A percentile compares a stretch with the other conserved stretches of the same genome.
phyloP scores from a whole-genome alignment of 2,329 filamentous ascomycete species.

The Elsinoe arachidis region DNA sequence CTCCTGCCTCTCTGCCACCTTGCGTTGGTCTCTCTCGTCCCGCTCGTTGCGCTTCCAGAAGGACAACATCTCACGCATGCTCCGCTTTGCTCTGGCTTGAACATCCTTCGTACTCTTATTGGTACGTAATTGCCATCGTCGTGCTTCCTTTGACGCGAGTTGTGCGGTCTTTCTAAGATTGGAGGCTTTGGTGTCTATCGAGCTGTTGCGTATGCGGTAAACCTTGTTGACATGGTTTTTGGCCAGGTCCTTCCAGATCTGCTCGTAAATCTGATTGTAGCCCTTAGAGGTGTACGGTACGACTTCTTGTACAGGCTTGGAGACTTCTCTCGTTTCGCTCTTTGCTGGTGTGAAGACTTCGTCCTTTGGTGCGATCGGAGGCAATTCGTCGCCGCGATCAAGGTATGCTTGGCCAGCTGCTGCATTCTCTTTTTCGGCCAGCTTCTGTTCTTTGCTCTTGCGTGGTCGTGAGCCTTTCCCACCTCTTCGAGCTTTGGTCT shows the following conservation, averaged over 20 bases:
- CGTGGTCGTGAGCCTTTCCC: conserved; percentile 51
- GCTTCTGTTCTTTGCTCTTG: conserved; percentile 73
- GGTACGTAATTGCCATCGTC: conserved; percentile 91
- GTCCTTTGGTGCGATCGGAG: conserved; percentile 52
- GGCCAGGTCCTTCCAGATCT: conserved; percentile 92
- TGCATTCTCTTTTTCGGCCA: conserved; percentile 64
- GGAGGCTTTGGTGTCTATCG: conserved; percentile 78
- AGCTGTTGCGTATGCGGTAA: conserved; percentile 77
- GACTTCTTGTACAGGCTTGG: conserved; percentile 39
- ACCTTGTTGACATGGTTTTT: conserved; percentile 91
- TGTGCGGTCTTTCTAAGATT: conserved; percentile 97
- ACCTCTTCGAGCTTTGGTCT: conserved; percentile 15
- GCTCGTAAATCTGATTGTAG: conserved; percentile 94
- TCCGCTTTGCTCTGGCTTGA: conserved; percentile 90
- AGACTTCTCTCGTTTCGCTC: conserved; percentile 42
- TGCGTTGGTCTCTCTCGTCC: conserved; percentile 88
- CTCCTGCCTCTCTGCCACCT: conserved; percentile 90
- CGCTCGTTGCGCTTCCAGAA: conserved; percentile 99
- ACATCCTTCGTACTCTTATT: conserved; percentile 99
- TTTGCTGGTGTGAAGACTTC: conserved; percentile 30
- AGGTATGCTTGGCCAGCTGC: conserved; percentile 79
- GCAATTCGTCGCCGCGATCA: conserved; percentile 67
- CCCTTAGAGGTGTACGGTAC: conserved; percentile 63
- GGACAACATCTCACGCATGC: conserved; percentile 98
- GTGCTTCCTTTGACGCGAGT: conserved; percentile 91